phyloP scores from a whole-genome alignment of 768 basidiomycete species.

The Pilatotrama ljubarskyi region DNA sequence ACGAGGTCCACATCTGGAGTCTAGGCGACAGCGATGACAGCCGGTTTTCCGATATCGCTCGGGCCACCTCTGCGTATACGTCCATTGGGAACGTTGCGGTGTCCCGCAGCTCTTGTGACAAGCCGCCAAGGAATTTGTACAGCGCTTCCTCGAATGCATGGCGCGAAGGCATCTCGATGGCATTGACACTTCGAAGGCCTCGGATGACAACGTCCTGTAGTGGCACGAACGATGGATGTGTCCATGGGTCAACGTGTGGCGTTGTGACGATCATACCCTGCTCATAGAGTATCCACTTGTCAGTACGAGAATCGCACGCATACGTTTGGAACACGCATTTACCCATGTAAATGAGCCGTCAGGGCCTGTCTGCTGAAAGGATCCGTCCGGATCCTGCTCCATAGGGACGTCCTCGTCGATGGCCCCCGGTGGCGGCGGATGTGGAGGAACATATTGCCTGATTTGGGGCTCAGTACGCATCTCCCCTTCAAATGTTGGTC shows the following conservation, averaged over 20 bases:
- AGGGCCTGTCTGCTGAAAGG: slow-evolving; percentile 20
- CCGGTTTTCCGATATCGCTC: slow-evolving; percentile 42
- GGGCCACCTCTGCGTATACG: slow-evolving; percentile 52
- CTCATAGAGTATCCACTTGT: slow-evolving; percentile 37
- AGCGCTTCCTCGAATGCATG: slow-evolving; percentile 53
- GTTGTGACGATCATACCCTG: slow-evolving; percentile 39
- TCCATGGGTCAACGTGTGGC: slow-evolving; percentile 58
- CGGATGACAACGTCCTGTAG: slow-evolving; percentile 59
- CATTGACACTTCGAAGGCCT: slow-evolving; percentile 52
- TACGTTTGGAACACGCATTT: background rate
- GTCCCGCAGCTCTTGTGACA: slow-evolving; percentile 58
- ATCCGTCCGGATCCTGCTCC: slow-evolving; percentile 22
- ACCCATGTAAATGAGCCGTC: slow-evolving; percentile 47
- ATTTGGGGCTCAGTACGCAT: slow-evolving; percentile 29
- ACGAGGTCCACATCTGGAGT: slow-evolving; percentile 51
- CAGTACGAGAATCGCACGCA: background rate
- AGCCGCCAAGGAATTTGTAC: slow-evolving; percentile 46
- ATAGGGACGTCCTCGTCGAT: slow-evolving; percentile 27
- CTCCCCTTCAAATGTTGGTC: slow-evolving; percentile 25
- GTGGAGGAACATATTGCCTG: slow-evolving; percentile 28
- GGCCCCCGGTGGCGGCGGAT: slow-evolving; percentile 20
- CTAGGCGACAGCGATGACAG: slow-evolving; percentile 39
- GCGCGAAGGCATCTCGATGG: slow-evolving; percentile 61
- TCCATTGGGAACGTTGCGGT: slow-evolving; percentile 59
- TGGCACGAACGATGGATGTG: slow-evolving; percentile 55